Percentiles rank a stretch among this genome's conserved stretches.
phyloP scores from a whole-genome alignment of 495 filamentous ascomycete species.

The Hypoxylon rickii region DNA sequence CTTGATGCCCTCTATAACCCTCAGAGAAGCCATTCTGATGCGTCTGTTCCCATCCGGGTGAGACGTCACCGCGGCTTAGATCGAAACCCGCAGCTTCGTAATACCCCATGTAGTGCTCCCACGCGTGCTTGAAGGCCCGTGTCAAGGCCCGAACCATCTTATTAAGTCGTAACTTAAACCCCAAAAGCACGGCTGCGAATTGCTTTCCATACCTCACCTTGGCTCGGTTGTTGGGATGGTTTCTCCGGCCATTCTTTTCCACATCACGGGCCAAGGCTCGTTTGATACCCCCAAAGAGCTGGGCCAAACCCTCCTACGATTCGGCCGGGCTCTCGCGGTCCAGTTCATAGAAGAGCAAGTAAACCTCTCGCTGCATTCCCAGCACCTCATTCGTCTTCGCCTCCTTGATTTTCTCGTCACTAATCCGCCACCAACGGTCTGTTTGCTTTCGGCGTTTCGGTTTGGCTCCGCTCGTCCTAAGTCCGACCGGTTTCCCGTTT shows the following conservation, averaged over 20 bases:
- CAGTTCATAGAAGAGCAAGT: constrained; percentile 93
- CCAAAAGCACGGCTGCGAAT: constrained; percentile 8
- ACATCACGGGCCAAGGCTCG: constrained; percentile 17
- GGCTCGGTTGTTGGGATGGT: constrained; percentile 2
- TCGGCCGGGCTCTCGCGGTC: constrained; percentile 48
- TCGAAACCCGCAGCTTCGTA: background rate
- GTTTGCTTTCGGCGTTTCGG: constrained; percentile 57
- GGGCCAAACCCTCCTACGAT: constrained; percentile 29
- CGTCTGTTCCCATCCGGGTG: background rate
- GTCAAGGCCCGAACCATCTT: background rate
- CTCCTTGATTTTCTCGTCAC: constrained; percentile 95
- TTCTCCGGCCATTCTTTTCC: constrained; percentile 5
- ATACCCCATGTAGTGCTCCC: constrained; percentile 31
- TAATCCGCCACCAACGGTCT: constrained; percentile 95
- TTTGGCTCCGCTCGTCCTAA: background rate
- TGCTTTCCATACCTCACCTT: constrained; percentile 5
- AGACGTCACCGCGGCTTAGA: background rate
- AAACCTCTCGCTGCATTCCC: constrained; percentile 93
- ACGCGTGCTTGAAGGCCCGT: constrained; percentile 1
- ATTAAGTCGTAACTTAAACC: background rate
- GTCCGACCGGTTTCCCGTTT: constrained; percentile 5
- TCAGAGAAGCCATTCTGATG: background rate
- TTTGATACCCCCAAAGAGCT: constrained; percentile 21
- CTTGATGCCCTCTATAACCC: background rate
- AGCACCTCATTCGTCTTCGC: constrained; percentile 89